Conservation (phyloP, 768 basidiomycete genomes). For the Asterophora lycoperdoides region DNA sequence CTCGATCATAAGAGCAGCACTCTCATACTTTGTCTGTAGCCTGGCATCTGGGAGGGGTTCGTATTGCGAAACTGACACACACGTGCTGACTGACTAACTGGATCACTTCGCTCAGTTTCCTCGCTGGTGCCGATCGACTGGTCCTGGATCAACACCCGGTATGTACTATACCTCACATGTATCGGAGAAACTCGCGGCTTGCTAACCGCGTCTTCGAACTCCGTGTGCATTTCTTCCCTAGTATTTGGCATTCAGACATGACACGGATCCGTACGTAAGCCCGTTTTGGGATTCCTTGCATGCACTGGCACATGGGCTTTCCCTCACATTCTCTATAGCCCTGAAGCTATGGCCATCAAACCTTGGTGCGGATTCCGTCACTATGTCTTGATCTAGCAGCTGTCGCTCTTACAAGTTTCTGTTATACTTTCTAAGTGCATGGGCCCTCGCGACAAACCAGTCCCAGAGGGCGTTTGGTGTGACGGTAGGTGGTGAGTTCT, state of each 20-base stretch:
- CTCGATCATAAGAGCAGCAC: constrained; percentile 10
- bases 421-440: constrained; percentile 27
- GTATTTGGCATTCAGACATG: constrained; percentile 44
- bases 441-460: constrained; percentile 48
- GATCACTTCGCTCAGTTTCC: constrained; percentile 27
- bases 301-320: background rate
- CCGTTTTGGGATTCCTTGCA: background rate
- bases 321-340: constrained; percentile 22
- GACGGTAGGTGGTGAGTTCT: constrained; percentile 80
- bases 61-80: constrained; percentile 17
- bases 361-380: constrained; percentile 35
- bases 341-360: constrained; percentile 36
- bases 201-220: constrained; percentile 29
- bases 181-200: background rate
- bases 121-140: constrained; percentile 56
- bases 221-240: constrained; percentile 28
- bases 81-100: background rate
- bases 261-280: constrained; percentile 35
- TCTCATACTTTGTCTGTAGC: constrained; percentile 24
- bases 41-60: constrained; percentile 43
- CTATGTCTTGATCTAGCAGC: background rate
- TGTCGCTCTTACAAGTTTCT: constrained; percentile 10
- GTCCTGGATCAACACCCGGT: constrained; percentile 61
- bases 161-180: background rate
- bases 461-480: constrained; percentile 76